phyloP scores from a whole-genome alignment of 495 filamentous ascomycete genomes.

The Penicillium ochrochloron region DNA sequence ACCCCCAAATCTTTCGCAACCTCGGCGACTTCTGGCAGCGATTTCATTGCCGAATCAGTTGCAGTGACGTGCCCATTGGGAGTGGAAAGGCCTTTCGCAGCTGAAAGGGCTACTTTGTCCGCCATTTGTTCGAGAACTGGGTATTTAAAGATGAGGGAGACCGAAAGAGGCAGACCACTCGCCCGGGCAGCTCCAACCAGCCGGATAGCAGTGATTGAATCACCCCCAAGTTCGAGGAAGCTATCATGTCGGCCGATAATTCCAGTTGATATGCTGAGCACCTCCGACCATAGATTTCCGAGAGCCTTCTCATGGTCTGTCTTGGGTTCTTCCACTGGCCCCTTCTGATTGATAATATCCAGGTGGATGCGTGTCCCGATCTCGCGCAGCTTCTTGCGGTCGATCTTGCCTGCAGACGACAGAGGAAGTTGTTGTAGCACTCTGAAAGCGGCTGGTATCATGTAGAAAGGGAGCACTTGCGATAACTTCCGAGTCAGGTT shows the following conservation, averaged over 20 bases:
- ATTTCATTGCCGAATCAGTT: not conserved
- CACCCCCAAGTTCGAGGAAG: conserved; percentile 4
- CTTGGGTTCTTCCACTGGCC: not conserved
- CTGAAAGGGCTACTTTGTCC: not conserved
- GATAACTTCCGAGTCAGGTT: not conserved
- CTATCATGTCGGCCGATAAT: not conserved
- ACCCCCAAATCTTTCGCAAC: not conserved
- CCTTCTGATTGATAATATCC: not conserved
- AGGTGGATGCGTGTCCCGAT: not conserved
- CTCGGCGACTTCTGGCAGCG: not conserved
- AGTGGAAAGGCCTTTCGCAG: not conserved
- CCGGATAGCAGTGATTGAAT: not conserved
- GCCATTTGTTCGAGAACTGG: conserved; percentile 1
- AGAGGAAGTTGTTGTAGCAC: conserved; percentile 40
- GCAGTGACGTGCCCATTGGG: not conserved
- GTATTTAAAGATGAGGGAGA: not conserved
- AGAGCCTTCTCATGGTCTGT: not conserved
- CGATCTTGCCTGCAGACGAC: conserved; percentile 40
- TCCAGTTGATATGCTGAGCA: not conserved
- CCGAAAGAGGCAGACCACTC: not conserved
- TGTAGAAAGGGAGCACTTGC: conserved; percentile 38
- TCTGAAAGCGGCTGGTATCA: conserved; percentile 45
- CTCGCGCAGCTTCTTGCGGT: conserved; percentile 31
- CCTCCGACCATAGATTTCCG: not conserved
- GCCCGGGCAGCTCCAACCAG: not conserved